Base-by-base conservation (phyloP, 1,139 yeast genomes). In the Pichia sp. region DNA sequence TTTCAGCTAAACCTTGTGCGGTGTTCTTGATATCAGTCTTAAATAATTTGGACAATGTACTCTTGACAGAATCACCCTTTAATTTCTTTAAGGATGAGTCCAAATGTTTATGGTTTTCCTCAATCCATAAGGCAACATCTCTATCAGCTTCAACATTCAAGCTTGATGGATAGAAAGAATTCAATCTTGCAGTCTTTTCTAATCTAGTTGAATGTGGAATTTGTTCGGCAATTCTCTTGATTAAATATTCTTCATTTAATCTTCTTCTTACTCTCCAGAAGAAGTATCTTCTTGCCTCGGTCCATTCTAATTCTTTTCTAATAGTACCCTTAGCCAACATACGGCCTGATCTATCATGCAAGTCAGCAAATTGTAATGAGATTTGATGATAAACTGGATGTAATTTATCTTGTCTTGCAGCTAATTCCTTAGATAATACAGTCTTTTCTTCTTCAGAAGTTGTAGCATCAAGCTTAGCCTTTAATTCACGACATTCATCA, bases 191-290 rank as follows among this genome's bases (percentile, higher is more conserved):
- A 49, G 83, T 79, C 68, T 82, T 80, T 67, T 88, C 97, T 52
- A 87, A 72, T 65, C 90, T 79, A 39, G 77, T 73, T 40, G 86
- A 75, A 43, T 67, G 61, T 46, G 80, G 74, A 49, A 84, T 64
- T 52, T 79, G 82, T 49, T 77, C 81, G 45, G 80, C 79, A 58
- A 90, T 77, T 60, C 85, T 76, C 65, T 77, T 81, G 64, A 87
- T 72, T 60, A 90, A 73, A 66, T 87, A 86, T 65, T 87, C 95
- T 70, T 92, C 97, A 64, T 85, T 83, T 67, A 94, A 73, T 69
- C 97, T 86, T 70, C 98, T 85, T 71, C 97, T 87, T 54, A 87
- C 78, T 69, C 99, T 82, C 98, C 98, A 92, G 92, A 87, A 92
- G 80, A 92, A 94, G 79, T 77, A 85, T 60, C 97, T 80, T 73